Evolutionary conservation across 306 rosid species (phyloP), one percentile per base, ranked within the genome.

Genomic region (Castanea mollissima): DNA sequence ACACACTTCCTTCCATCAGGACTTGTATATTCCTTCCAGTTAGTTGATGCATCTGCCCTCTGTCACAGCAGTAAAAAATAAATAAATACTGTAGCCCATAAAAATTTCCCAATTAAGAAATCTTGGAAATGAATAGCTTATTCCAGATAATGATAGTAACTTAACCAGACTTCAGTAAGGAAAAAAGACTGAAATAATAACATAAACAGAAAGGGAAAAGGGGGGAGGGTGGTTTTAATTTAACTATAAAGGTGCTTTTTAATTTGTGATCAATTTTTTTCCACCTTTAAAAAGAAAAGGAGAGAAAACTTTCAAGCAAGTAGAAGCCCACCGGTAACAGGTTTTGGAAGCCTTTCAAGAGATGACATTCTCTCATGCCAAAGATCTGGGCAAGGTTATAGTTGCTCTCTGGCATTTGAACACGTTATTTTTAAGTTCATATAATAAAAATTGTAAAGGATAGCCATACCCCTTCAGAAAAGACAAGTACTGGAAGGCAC

Each of bases 31-130:
- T 94, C 98, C 84, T 94, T 92, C 98, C 98, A 94, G 84, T 92
- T 89, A 68, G 97, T 94, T 78, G 97, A 88, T 84, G 97, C 94
- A 82, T 94, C 98, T 20, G 88, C 97, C 85, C 93, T 94, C 98
- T 94, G 90, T 74, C 69, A 81, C 80, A 87, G 81, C 13, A 74
- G 79, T 60, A 79, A 87, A 64, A 86, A 74, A 68, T 74, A 67
- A 76, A 84, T 82, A 20, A 85, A 88, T 78, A 3, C 79, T 78
- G 64, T 73, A 69, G 78, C 68, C 77, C 34, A 59, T 27, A 85
- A 78, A 82, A 69, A 78, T 77, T 29, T 52, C 21, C 35, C 27
- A 31, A 74, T 41, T 21, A 57, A 38, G 55, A 82, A 75, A 56
- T 25, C 57, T 76, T 67, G 55, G 69, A 81, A 77, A 78, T 51